Base-by-base conservation (phyloP, 768 basidiomycete species). In the Lanmaoa pseudosensibilis region DNA sequence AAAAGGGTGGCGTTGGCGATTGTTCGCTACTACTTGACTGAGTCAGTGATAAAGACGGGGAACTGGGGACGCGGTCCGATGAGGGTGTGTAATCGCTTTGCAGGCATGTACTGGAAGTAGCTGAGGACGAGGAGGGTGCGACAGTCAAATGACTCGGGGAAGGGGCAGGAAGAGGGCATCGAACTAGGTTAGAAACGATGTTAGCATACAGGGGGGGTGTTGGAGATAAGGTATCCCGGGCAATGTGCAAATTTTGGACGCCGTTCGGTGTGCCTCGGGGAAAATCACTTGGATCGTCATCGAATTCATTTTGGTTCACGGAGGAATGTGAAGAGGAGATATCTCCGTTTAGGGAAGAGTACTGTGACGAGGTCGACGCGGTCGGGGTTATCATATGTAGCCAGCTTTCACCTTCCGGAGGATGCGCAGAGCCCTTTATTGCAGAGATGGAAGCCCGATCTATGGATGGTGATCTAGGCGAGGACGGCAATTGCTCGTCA, bases 361-460 rank as follows among this genome's bases (percentile, higher is more conserved):
- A 44, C 25, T 55, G 55, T 2, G 71, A 66, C 23, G 62, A 56
- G 10, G 48, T 57, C 25, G 73, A 69, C 30, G 56, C 7, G 6
- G 67, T 61, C 2, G 72, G 66, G 13, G 68, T 72, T n/a, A 65
- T 60, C 51, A 71, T 46, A 46, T 66, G 66, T 16, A 72, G 46
- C 70, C 71, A 71, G 47, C 71, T 72, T 51, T 71, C 67, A 45
- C 69, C 69, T 50, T 64, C 69, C 1, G 60, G 54, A 51, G 67
- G 58, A 40, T 52, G 65, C 13, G 50, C 12, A 41, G 65, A 45
- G 12, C 48, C 48, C 44, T 50, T 65, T 52, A 46, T 52, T 8
- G 60, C 58, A 43, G 59, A 63, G 1, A 54, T 56, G 27, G 66
- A 65, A 27, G 60, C 53, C 33, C 61, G 59, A 60, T 63, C 59